Evolutionary conservation across 139 green algal genomes (phyloP), one percentile per base, ranked within the genome.

Genomic region (Chlamydomonas incerta): DNA sequence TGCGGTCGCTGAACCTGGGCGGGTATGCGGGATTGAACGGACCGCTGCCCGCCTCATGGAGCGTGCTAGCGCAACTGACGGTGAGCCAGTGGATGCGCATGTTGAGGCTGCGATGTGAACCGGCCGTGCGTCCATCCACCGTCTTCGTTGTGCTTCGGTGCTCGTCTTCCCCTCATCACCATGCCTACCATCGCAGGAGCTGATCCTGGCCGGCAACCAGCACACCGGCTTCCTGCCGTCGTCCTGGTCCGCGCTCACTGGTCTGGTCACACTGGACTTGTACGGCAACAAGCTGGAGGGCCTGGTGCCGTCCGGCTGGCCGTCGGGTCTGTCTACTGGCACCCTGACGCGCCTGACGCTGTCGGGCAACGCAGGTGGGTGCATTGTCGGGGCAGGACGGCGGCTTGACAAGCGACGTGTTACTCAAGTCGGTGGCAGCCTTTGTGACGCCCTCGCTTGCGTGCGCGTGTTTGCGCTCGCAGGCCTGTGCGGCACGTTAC

Each of bases 261-360:
- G 9, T 23, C 33, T 85, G 41, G n/a, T 47, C 66, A 35, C 33
- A 29, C 52, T 86, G n/a, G 68, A 86, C 80, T 15, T 86, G 15
- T 33, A 52, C 8, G 68, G 31, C n/a, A 79, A 86, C 66, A 20
- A 21, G 41, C 34, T 83, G 8, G 29, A 62, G 28, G 76, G 62
- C 60, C 34, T 29, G 8, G 46, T 81, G 57, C 74, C 74, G 2
- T 33, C 57, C 31, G 29, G 33, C 24, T 46, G 34, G 47, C 70
- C 28, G 21, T 18, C 34, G 41, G 41, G 60, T 24, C 26, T 66
- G 60, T 23, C 24, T 21, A 18, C 23, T 24, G 60, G 2, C 23
- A 66, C 60, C 23, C 60, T 66, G 18, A 66, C 60, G 23, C 60
- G 60, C 23, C 60, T 66, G 24, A 66, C 60, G 60, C 60, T 66